Conservation (phyloP, 129 eudicot species). For the Flaveria brownii region DNA sequence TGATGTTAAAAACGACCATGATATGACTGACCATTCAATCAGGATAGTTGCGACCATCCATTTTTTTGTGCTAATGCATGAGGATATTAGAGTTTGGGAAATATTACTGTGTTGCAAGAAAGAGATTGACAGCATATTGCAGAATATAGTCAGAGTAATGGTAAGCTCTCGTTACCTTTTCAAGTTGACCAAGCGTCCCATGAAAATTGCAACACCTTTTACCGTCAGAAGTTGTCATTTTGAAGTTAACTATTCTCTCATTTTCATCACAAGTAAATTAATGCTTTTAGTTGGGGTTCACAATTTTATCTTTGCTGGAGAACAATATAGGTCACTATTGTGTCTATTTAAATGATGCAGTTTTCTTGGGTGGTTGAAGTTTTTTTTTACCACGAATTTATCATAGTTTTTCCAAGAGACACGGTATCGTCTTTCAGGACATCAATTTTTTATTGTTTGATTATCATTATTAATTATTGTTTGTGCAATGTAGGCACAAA, state of each 20-base stretch:
- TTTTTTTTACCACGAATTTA: too few species aligned
- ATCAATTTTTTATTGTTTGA: neutral
- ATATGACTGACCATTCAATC: slow-evolving; percentile 34
- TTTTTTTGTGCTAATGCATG: slow-evolving; percentile 42
- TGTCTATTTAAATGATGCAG: too few species aligned
- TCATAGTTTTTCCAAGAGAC: too few species aligned
- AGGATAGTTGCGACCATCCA: slow-evolving; percentile 49
- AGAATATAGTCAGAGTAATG: slow-evolving; percentile 43
- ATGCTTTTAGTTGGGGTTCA: neutral
- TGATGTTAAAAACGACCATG: slow-evolving; percentile 24
- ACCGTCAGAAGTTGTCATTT: neutral
- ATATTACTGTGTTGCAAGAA: slow-evolving; percentile 45
- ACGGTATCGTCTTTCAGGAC: neutral
- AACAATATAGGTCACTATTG: too few species aligned
- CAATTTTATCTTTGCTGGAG: too few species aligned
- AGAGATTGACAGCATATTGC: slow-evolving; percentile 48
- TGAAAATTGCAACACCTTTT: neutral
- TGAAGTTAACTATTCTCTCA: neutral
- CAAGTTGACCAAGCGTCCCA: neutral
- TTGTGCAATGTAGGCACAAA: slow-evolving; percentile 38
- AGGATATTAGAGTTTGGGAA: slow-evolving; percentile 47
- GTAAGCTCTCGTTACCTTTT: slow-evolving; percentile 36
- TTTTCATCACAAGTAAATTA: neutral
- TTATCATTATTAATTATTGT: neutral
- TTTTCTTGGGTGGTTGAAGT: too few species aligned